Evolutionary conservation across 768 basidiomycete species (phyloP).

Genomic region (Boletus reticuloceps): DNA sequence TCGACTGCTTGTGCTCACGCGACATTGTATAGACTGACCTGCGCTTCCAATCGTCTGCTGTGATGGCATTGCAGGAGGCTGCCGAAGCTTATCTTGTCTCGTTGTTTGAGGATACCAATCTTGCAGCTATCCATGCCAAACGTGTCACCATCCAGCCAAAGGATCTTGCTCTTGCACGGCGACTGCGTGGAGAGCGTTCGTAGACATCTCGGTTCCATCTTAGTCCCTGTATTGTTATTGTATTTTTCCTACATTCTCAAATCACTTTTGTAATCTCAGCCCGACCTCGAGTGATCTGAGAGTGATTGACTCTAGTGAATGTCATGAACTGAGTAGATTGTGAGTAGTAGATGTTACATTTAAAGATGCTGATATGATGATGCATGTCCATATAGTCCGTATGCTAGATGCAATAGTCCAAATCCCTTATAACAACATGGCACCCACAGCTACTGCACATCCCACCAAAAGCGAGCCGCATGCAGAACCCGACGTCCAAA

Average conservation of each 20-base stretch:
- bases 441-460: constrained; percentile 4
- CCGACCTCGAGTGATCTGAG: too few species aligned
- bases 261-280: background rate
- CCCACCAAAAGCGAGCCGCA: constrained; percentile 1
- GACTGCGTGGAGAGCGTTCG: constrained; percentile 75
- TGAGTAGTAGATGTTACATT: too few species aligned
- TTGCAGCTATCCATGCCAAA: constrained; percentile 85
- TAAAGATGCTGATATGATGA: too few species aligned
- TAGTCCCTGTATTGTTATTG: background rate
- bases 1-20: background rate
- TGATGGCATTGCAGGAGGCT: constrained; percentile 86
- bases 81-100: constrained; percentile 80
- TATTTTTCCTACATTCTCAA: background rate
- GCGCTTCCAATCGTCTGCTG: constrained; percentile 93
- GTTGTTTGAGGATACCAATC: constrained; percentile 77
- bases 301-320: too few species aligned
- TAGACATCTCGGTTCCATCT: background rate
- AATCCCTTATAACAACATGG: constrained; percentile 15
- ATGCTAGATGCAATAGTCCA: too few species aligned
- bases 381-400: too few species aligned
- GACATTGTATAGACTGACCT: constrained; percentile 78
- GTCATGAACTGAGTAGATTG: too few species aligned
- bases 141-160: constrained; percentile 84
- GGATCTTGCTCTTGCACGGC: constrained; percentile 76
- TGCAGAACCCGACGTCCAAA: background rate